These are phyloP conservation scores for Talaromyces marneffei DNA, from an alignment of 2,329 filamentous ascomycete genomes.

Conservation along the genomic window DNA sequence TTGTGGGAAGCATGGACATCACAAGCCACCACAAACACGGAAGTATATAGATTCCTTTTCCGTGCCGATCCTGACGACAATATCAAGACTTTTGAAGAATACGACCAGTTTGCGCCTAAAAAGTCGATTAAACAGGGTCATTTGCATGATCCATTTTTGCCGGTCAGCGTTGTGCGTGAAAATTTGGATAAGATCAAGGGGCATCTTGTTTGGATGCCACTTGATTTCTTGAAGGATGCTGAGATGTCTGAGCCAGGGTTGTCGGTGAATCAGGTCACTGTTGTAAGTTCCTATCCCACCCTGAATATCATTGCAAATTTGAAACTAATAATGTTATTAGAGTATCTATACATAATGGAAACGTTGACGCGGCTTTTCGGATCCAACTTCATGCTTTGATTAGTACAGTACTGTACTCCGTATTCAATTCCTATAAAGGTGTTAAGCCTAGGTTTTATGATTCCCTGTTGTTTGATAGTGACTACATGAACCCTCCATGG, in stretches of 20 bases:
- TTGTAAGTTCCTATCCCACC: conserved; percentile 59
- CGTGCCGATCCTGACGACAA: conserved; percentile 84
- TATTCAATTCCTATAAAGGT: neutral
- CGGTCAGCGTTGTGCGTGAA: conserved; percentile 63
- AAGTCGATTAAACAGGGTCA: conserved; percentile 71
- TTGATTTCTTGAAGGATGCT: conserved; percentile 45
- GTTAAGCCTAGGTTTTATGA: neutral
- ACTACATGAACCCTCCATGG: neutral
- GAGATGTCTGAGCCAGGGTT: conserved; percentile 86
- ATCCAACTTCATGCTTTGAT: neutral
- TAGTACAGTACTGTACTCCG: neutral
- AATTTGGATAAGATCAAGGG: conserved; percentile 77
- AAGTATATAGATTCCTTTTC: conserved; percentile 75
- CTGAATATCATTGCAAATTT: neutral
- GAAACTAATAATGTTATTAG: neutral
- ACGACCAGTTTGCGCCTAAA: conserved; percentile 67
- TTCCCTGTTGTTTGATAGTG: neutral
- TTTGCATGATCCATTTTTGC: conserved; percentile 73
- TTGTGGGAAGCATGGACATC: conserved; percentile 68
- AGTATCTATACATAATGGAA: conserved; percentile 10
- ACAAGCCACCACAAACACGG: conserved; percentile 71
- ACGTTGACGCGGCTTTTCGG: neutral
- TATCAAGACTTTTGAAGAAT: conserved; percentile 85
- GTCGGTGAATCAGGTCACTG: conserved; percentile 78
- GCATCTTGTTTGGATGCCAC: conserved; percentile 91